Evolutionary conservation across 148 eudicot genomes (phyloP).

Genomic region (Vaccinium darrowii): DNA sequence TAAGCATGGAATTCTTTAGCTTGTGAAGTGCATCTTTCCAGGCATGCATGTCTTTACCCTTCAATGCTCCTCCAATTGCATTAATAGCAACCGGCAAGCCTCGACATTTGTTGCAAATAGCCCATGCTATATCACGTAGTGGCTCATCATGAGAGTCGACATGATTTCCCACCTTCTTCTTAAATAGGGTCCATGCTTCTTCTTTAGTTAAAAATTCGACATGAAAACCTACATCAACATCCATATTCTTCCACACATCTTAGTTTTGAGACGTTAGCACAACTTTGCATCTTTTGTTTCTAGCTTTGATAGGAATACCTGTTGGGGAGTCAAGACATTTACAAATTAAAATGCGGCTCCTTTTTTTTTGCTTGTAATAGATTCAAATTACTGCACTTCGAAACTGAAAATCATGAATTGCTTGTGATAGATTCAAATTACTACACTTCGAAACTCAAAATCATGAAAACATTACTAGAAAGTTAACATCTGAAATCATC

Average conservation of each 20-base stretch:
- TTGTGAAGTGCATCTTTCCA: no score
- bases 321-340: background rate
- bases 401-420: no score
- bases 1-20: no score
- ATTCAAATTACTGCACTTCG: background rate
- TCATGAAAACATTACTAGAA: no score
- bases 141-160: no score
- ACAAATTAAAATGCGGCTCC: background rate
- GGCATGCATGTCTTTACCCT: no score
- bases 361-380: background rate
- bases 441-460: no score
- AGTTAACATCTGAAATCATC: no score
- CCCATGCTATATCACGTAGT: background rate
- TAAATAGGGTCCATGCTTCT: background rate
- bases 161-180: background rate
- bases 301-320: background rate
- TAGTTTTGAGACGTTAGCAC: background rate
- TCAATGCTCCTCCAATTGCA: no score
- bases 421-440: no score
- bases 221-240: background rate
- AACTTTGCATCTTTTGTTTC: background rate
- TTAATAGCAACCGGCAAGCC: no score
- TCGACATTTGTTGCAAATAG: no score
- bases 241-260: background rate
- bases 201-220: background rate